A percentile compares a stretch with the other conserved stretches of the same genome.
These are phyloP conservation scores for Somion occarium DNA, from an alignment of 1,284 basidiomycete genomes.

Conservation along the genomic window DNA sequence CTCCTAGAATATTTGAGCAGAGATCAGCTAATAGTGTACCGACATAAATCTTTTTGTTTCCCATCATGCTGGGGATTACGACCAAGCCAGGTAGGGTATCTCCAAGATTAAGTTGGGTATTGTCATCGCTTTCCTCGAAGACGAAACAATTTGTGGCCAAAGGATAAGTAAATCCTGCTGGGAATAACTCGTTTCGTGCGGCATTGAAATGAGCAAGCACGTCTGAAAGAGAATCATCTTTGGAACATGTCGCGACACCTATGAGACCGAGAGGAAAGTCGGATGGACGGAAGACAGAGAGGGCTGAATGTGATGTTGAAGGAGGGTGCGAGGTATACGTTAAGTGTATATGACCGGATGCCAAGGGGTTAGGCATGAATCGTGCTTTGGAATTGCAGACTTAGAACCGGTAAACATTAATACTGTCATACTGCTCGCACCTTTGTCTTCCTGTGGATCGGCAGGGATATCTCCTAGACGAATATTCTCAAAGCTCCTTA, in stretches of 20 bases:
- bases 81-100: conserved; percentile 60
- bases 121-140: conserved; percentile 69
- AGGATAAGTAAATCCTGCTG: conserved; percentile 66
- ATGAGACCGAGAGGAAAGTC: conserved; percentile 78
- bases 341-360: conserved; percentile 70
- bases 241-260: conserved; percentile 67
- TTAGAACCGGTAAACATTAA: conserved; percentile 1
- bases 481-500: conserved; percentile 66
- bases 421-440: too few relatives aligned
- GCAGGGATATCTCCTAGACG: conserved; percentile 76
- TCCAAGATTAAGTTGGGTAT: conserved; percentile 48
- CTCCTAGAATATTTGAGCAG: conserved; percentile 78
- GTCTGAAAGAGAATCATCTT: conserved; percentile 50
- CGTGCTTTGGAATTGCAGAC: conserved; percentile 43
- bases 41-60: conserved; percentile 77
- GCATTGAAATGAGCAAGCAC: conserved; percentile 65
- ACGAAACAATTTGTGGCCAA: conserved; percentile 73
- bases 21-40: conserved; percentile 83
- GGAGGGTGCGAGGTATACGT: conserved; percentile 68
- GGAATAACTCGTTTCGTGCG: conserved; percentile 56
- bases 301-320: conserved; percentile 48
- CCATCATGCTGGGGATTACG: conserved; percentile 74
- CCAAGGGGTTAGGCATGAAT: conserved; percentile 76
- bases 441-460: conserved; percentile 72
- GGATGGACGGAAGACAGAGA: conserved; percentile 70